phyloP scores from a whole-genome alignment of 306 rosid genomes.

The Chamaecrista fasciculata region DNA sequence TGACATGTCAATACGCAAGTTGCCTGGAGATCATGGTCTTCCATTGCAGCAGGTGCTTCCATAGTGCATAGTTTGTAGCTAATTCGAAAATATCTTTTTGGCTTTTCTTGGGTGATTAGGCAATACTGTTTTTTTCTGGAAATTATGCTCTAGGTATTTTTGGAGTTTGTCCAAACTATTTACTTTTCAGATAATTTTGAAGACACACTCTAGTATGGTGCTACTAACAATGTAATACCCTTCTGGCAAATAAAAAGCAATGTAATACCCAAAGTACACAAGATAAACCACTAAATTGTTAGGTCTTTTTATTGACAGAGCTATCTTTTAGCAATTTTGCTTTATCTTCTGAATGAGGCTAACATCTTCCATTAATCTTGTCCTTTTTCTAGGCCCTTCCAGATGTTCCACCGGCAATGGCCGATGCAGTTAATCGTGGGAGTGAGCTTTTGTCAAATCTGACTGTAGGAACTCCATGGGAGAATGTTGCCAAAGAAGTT shows the following conservation, averaged over 20 bases:
- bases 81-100: background rate
- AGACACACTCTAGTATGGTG: too few species aligned
- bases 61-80: background rate
- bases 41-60: conserved; percentile 87
- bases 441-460: conserved; percentile 81
- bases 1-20: conserved; percentile 88
- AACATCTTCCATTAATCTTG: background rate
- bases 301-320: too few species aligned
- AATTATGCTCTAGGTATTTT: too few species aligned
- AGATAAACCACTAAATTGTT: too few species aligned
- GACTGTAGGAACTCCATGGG: conserved; percentile 85
- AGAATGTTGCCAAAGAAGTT: conserved; percentile 85
- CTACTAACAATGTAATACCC: too few species aligned
- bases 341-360: background rate
- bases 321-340: background rate
- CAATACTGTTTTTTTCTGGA: too few species aligned
- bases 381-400: conserved; percentile 70
- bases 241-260: too few species aligned
- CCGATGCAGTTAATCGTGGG: conserved; percentile 90
- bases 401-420: conserved; percentile 96
- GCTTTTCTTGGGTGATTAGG: background rate
- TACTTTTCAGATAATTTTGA: too few species aligned
- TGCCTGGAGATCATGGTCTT: conserved; percentile 91
- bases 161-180: too few species aligned
- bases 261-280: too few species aligned